Conservation (phyloP, 129 eudicot species). For the Flaveria sonorensis region DNA sequence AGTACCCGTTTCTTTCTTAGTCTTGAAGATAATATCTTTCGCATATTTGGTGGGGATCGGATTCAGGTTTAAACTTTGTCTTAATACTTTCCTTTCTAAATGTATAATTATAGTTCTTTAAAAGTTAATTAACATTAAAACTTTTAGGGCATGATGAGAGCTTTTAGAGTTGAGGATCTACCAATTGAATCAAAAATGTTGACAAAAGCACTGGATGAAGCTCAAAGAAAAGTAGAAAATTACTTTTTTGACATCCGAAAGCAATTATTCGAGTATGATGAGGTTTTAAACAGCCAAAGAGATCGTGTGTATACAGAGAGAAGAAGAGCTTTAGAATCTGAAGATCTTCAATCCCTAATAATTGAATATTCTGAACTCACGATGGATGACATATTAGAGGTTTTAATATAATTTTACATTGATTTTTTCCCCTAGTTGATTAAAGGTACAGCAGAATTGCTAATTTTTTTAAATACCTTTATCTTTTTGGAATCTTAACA, state of each 20-base stretch:
- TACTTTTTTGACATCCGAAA: conserved; percentile 98
- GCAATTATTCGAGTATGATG: conserved; percentile 92
- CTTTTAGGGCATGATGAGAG: conserved; percentile 92
- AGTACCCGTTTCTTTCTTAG: conserved; percentile 98
- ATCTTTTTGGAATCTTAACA: conserved; percentile 16
- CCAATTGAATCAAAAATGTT: conserved; percentile 98
- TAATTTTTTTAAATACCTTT: background rate
- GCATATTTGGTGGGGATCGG: conserved; percentile 97
- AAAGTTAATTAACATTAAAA: conserved; percentile 21
- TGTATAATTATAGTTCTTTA: background rate
- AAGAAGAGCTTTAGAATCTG: conserved; percentile 93
- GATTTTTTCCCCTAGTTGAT: background rate
- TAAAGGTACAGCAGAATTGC: conserved; percentile 4
- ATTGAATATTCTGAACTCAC: conserved; percentile 96
- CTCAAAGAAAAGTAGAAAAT: conserved; percentile 98
- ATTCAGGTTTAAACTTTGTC: conserved; percentile 66
- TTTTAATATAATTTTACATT: conserved; percentile 14
- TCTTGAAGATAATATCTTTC: conserved; percentile 97
- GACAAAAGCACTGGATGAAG: conserved; percentile 98
- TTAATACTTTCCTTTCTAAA: background rate
- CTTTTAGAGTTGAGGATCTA: conserved; percentile 98
- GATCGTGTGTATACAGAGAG: conserved; percentile 97
- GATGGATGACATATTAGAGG: conserved; percentile 98
- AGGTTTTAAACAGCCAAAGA: conserved; percentile 98
- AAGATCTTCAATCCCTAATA: conserved; percentile 78